Evolutionary conservation across 1,284 basidiomycete genomes (phyloP).

Genomic region (Ceratobasidium sp.): DNA sequence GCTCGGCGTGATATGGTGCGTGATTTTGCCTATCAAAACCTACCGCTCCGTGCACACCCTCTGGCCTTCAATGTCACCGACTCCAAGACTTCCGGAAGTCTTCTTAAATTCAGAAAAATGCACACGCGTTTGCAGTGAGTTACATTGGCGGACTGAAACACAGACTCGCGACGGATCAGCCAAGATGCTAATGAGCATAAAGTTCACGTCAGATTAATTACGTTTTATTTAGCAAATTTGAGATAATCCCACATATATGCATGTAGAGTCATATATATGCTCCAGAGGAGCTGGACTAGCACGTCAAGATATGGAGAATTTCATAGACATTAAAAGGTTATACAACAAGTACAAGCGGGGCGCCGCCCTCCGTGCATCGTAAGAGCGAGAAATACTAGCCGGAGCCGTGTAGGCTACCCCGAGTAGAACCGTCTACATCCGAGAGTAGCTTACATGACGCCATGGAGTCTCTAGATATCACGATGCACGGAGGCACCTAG

Average conservation of each 20-base stretch:
- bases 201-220: background rate
- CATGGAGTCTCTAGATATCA: background rate
- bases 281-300: background rate
- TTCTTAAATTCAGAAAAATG: too few relatives aligned
- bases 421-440: background rate
- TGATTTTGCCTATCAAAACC: too few relatives aligned
- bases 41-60: too few relatives aligned
- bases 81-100: too few relatives aligned
- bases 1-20: too few relatives aligned
- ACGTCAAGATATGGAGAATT: background rate
- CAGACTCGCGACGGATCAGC: too few relatives aligned
- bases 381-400: background rate
- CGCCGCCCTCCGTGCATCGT: conserved; percentile 1
- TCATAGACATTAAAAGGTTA: background rate
- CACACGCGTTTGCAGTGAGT: too few relatives aligned
- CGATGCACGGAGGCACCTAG: background rate
- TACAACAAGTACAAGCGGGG: background rate
- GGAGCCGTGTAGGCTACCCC: background rate
- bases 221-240: background rate
- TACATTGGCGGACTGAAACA: too few relatives aligned
- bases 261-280: background rate
- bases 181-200: too few relatives aligned
- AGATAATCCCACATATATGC: background rate
- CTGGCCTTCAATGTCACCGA: too few relatives aligned
- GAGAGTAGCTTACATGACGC: conserved; percentile 8